These are phyloP conservation scores for Lindgomyces ingoldianus DNA, from an alignment of 495 filamentous ascomycete genomes.

Conservation along the genomic window DNA sequence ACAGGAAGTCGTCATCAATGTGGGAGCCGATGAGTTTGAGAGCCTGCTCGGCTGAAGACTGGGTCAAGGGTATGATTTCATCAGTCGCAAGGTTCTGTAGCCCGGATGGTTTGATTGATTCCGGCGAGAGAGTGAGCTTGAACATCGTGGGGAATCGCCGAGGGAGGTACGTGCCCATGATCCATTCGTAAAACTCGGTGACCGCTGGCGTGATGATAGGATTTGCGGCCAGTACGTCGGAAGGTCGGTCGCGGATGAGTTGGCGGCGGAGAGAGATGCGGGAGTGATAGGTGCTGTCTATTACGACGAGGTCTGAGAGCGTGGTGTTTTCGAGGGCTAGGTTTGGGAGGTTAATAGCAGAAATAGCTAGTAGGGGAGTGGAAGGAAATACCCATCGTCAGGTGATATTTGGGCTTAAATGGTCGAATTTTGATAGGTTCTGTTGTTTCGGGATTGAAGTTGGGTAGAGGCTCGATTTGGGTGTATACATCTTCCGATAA, in stretches of 20 bases:
- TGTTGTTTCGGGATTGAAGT: constrained; percentile 63
- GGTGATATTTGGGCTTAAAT: constrained; percentile 70
- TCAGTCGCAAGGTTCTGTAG: constrained; percentile 50
- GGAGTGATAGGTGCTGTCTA: constrained; percentile 65
- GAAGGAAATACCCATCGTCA: constrained; percentile 65
- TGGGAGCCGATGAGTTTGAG: constrained; percentile 58
- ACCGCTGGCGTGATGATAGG: constrained; percentile 52
- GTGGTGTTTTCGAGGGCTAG: constrained; percentile 54
- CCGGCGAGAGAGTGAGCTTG: constrained; percentile 28
- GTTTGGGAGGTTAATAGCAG: constrained; percentile 8
- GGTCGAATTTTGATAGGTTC: constrained; percentile 63
- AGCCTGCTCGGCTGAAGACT: constrained; percentile 34
- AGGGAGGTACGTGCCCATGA: constrained; percentile 65
- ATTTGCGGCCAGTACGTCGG: constrained; percentile 50
- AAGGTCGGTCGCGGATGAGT: constrained; percentile 52
- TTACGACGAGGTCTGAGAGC: constrained; percentile 62
- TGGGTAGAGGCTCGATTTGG: constrained; percentile 55
- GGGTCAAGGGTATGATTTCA: constrained; percentile 47
- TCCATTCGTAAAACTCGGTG: constrained; percentile 65
- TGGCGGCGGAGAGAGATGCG: constrained; percentile 57
- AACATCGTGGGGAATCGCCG: constrained; percentile 67
- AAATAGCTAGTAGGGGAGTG: not conserved
- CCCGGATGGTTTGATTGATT: constrained; percentile 7
- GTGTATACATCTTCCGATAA: constrained; percentile 34
- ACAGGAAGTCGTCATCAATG: constrained; percentile 75